These are phyloP conservation scores for Colletotrichum sp. DNA, from an alignment of 2,329 filamentous ascomycete genomes.

Conservation along the genomic window DNA sequence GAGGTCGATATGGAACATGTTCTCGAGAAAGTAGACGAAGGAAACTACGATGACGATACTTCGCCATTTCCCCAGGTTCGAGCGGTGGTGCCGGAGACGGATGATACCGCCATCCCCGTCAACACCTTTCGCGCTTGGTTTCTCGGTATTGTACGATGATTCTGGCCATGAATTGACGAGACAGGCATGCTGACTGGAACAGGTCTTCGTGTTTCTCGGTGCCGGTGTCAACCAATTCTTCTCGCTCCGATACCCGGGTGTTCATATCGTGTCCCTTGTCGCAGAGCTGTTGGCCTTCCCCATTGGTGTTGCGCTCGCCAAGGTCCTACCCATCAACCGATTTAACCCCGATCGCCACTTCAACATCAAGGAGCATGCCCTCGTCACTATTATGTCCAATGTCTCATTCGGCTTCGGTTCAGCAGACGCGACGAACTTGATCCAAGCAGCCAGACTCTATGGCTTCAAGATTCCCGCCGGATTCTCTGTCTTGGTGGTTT, in stretches of 20 bases:
- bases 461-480: constrained; percentile 42
- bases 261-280: constrained; percentile 40
- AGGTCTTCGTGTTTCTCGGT: constrained; percentile 27
- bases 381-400: constrained; percentile 57
- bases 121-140: constrained; percentile 50
- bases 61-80: constrained; percentile 40
- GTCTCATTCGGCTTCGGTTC: constrained; percentile 45
- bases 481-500: constrained; percentile 39
- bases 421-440: constrained; percentile 39
- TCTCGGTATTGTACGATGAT: constrained; percentile 43
- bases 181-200: background rate
- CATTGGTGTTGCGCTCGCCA: constrained; percentile 43
- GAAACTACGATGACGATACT: constrained; percentile 24
- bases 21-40: background rate
- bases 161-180: too few relatives aligned
- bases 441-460: constrained; percentile 43
- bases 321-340: constrained; percentile 42
- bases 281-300: constrained; percentile 44
- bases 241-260: constrained; percentile 43
- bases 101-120: constrained; percentile 33
- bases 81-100: constrained; percentile 43
- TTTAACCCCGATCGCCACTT: constrained; percentile 45
- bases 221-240: constrained; percentile 43
- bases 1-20: constrained; percentile 13
- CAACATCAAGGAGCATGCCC: constrained; percentile 54